Conservation (phyloP, 257 asterid genomes). For the Ophiorrhiza pumila region DNA sequence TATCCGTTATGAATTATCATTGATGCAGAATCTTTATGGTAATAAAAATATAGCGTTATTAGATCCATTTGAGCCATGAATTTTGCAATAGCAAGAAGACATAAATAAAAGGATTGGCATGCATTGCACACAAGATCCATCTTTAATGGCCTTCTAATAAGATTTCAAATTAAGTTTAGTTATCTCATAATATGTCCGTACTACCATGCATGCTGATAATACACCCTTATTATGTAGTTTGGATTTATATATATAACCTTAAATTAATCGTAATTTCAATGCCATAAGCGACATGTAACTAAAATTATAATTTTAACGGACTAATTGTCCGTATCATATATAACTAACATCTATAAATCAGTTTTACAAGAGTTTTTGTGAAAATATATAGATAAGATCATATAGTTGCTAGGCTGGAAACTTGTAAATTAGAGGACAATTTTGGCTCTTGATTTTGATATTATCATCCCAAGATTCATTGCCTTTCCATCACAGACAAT, state of each 20-base stretch:
- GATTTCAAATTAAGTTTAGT: conserved; percentile 11
- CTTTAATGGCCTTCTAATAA: background rate
- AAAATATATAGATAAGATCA: background rate
- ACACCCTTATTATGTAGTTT: too few species aligned
- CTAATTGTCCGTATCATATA: too few species aligned
- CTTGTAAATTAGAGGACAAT: background rate
- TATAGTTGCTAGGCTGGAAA: background rate
- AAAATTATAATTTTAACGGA: too few species aligned
- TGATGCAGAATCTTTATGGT: background rate
- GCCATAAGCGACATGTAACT: too few species aligned
- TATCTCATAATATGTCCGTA: conserved; percentile 11
- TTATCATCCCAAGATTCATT: too few species aligned
- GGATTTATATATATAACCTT: too few species aligned
- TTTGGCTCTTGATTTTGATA: background rate
- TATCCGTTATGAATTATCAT: too few species aligned
- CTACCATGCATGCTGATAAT: too few species aligned
- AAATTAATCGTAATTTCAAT: too few species aligned
- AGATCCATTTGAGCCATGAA: background rate
- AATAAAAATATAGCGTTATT: background rate
- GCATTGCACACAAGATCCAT: conserved; percentile 15
- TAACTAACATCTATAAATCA: too few species aligned
- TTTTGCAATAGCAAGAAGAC: conserved; percentile 5
- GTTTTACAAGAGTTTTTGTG: too few species aligned
- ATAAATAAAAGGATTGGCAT: background rate
- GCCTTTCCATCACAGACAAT: too few species aligned